Evolutionary conservation across 352 stramenopile species (phyloP).

Genomic region (Pythium guiyangense): DNA sequence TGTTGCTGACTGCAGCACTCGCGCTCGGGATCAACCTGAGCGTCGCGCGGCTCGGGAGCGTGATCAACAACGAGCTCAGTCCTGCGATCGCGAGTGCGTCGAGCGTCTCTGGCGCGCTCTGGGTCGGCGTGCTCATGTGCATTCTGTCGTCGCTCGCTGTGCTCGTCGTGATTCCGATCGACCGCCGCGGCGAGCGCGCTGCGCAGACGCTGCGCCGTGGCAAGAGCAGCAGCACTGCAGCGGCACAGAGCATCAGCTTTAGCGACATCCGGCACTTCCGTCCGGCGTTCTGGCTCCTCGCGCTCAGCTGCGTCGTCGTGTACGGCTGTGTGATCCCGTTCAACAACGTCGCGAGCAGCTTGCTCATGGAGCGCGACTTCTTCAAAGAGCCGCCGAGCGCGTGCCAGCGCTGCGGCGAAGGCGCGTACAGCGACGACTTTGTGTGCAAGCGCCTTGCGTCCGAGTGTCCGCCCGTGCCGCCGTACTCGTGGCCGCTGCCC

Average conservation of each 20-base stretch:
- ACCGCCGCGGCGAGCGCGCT: conserved; percentile 51
- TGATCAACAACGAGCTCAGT: conserved; percentile 92
- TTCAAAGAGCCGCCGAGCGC: conserved; percentile 54
- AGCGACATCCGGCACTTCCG: conserved; percentile 77
- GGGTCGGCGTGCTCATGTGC: conserved; percentile 85
- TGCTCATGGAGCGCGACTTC: conserved; percentile 91
- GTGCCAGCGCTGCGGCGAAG: conserved; percentile 54
- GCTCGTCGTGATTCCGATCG: conserved; percentile 75
- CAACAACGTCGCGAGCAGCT: conserved; percentile 90
- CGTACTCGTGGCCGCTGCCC: conserved; percentile 69
- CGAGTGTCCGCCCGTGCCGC: conserved; percentile 57
- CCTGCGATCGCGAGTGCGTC: conserved; percentile 65
- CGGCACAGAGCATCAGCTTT: conserved; percentile 54
- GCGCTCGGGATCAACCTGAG: conserved; percentile 92
- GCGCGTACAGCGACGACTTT: conserved; percentile 41
- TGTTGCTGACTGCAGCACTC: conserved; percentile 41
- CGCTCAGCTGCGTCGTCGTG: conserved; percentile 88
- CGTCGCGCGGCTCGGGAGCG: conserved; percentile 85
- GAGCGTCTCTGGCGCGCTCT: conserved; percentile 74
- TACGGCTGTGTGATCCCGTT: conserved; percentile 94
- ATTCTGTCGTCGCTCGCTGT: conserved; percentile 59
- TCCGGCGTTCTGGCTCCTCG: conserved; percentile 87
- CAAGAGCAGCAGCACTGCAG: conserved; percentile 13
- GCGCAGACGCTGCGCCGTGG: conserved; percentile 10
- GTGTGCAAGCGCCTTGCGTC: conserved; percentile 47